phyloP scores from a whole-genome alignment of 306 rosid species.

The Delonix regia region DNA sequence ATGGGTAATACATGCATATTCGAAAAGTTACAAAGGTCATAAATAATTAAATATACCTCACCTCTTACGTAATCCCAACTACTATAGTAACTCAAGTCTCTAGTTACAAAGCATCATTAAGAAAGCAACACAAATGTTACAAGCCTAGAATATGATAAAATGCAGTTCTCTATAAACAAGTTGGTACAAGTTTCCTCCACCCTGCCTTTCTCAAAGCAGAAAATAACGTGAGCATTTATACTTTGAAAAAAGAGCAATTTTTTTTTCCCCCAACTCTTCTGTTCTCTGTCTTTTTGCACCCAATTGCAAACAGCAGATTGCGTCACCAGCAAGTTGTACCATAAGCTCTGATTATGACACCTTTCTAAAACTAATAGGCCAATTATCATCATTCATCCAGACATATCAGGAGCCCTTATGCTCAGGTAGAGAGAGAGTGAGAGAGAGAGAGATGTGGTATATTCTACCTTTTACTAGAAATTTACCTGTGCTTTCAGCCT shows the following conservation, averaged over 20 bases:
- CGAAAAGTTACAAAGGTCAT: background rate
- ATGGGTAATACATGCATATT: background rate
- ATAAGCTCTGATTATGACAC: constrained; percentile 24
- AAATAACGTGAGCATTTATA: constrained; percentile 5
- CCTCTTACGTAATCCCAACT: constrained; percentile 3
- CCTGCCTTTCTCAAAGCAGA: background rate
- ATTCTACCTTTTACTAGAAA: background rate
- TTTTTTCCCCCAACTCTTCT: background rate
- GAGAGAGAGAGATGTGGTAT: background rate
- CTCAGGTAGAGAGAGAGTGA: background rate
- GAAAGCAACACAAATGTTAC: constrained; percentile 13
- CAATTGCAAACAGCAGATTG: background rate
- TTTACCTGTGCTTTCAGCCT: constrained; percentile 9
- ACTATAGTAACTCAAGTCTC: background rate
- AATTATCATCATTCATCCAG: background rate
- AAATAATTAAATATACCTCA: background rate
- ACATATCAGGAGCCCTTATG: background rate
- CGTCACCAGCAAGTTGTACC: constrained; percentile 21
- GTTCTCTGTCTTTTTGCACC: background rate
- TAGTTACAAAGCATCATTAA: background rate
- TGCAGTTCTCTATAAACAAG: constrained; percentile 8
- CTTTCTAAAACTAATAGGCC: constrained; percentile 1
- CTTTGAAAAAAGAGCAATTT: background rate
- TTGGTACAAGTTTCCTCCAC: background rate
- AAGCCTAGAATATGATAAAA: constrained; percentile 15